Evolutionary conservation across 1,284 basidiomycete species (phyloP), one percentile per base, ranked within the genome.

Genomic region (Coniferiporia weirii): DNA sequence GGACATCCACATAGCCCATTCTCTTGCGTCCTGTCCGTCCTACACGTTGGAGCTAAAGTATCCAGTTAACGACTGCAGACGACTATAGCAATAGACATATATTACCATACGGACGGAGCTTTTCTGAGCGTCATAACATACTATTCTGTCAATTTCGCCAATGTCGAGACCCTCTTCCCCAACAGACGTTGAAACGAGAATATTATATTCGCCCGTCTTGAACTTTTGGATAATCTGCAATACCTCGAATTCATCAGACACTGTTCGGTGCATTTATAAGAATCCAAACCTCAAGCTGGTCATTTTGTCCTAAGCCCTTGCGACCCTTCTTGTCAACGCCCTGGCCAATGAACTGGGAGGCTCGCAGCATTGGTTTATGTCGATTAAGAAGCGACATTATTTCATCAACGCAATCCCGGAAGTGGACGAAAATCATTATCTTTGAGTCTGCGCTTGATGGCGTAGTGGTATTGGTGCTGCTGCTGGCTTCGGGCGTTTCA

Each of bases 131-230:
- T 99, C 97, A 72, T 99, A 99, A 68, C 95, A 97, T 46, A 98
- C 79, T 57, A 98, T 97, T 69, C 96, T 79, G 70, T 99, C 97
- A n/a, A 99, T 89, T 68, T 98, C 95, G 50, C 97, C 97, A 60
- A 99, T 99, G 71, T 99, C 97, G n/a, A 99, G 78, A 62, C 97
- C 97, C 72, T 99, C 97, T 74, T 99, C 97, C 34, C 97, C 97
- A 60, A 99, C 95, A 2, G 91, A 97, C 0, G 97, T 99, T 0
- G 96, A 91, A 1, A 99, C 96, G 4, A 99, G 77, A 35, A 98
- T 87, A 66, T 99, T 98, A 72, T 84, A 93, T 59, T 87, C 87
- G 35, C 93, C 94, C 2, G 76, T 75, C 71, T 95, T 95, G 79
- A 99, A 99, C 61, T 86, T 83, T 58, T 84, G 75, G 66, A 99